These are phyloP conservation scores for Mycosarcoma maydis DNA, from an alignment of 1,284 basidiomycete genomes.

Conservation along the genomic window DNA sequence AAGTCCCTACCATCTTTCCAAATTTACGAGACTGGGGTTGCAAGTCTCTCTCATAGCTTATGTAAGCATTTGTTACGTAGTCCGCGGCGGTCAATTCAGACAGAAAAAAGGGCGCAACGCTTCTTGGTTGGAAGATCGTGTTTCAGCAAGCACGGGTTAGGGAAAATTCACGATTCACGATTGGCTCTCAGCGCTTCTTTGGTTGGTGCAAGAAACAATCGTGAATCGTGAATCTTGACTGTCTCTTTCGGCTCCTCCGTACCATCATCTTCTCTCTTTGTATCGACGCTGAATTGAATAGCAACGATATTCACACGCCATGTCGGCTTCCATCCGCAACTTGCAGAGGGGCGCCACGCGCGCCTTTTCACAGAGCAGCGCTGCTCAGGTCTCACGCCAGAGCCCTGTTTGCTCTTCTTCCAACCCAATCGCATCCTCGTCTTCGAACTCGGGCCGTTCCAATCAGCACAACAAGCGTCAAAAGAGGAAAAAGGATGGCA, in stretches of 20 bases:
- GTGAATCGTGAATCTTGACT: background rate
- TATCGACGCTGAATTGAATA: too few species aligned
- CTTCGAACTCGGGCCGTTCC: conserved; percentile 9
- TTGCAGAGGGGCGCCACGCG: conserved; percentile 26
- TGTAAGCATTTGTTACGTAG: too few species aligned
- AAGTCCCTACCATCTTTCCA: too few species aligned
- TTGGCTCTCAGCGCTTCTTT: too few species aligned
- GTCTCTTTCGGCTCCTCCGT: background rate
- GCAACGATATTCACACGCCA: conserved; percentile 27
- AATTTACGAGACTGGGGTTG: too few species aligned
- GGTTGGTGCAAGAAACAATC: too few species aligned
- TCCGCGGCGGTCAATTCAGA: too few species aligned
- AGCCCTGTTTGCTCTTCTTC: conserved; percentile 22
- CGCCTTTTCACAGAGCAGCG: conserved; percentile 26
- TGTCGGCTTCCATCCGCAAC: conserved; percentile 44
- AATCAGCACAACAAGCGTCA: conserved; percentile 27
- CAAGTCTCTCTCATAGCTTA: too few species aligned
- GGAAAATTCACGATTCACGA: too few species aligned
- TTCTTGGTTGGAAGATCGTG: too few species aligned
- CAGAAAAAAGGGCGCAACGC: too few species aligned
- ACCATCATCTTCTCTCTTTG: background rate
- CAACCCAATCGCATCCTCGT: conserved; percentile 28
- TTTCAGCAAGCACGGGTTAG: too few species aligned
- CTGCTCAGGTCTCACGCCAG: conserved; percentile 8
- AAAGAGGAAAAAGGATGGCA: conserved; percentile 41